Conservation (phyloP, 1,139 yeast species). For the Hanseniaspora gamundiae region DNA sequence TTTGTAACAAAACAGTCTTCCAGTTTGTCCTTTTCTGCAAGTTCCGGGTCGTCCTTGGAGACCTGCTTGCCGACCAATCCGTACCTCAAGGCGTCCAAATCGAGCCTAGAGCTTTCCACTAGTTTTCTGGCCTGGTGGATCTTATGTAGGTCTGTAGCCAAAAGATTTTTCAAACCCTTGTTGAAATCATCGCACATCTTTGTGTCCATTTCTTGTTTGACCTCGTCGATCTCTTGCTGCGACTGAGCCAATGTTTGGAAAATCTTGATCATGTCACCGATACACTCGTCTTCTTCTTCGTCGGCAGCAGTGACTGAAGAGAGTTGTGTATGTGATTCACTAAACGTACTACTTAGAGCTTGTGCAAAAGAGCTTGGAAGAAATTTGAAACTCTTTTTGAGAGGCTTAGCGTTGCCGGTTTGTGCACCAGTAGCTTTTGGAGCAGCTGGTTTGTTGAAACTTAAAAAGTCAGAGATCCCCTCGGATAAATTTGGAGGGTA, state of each 20-base stretch:
- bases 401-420: conserved; percentile 40
- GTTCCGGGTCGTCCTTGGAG: conserved; percentile 7
- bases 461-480: conserved; percentile 47
- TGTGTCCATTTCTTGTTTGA: conserved; percentile 44
- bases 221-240: conserved; percentile 38
- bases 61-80: conserved; percentile 26
- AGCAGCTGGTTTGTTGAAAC: conserved; percentile 20
- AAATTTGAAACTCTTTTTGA: conserved; percentile 19
- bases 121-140: conserved; percentile 50
- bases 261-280: conserved; percentile 15
- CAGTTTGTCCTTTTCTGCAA: conserved; percentile 36
- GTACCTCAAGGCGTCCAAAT: conserved; percentile 56
- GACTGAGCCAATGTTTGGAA: conserved; percentile 35
- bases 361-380: conserved; percentile 40
- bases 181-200: conserved; percentile 46
- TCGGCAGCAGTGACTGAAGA: conserved; percentile 13
- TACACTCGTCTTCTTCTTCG: conserved; percentile 23
- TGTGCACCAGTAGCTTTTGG: conserved; percentile 46
- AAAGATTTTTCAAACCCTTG: conserved; percentile 35
- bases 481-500: conserved; percentile 62
- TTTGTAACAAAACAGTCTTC: conserved; percentile 75
- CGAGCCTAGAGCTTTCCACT: conserved; percentile 58
- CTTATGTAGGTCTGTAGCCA: conserved; percentile 47
- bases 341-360: conserved; percentile 37
- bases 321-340: conserved; percentile 26